phyloP scores from a whole-genome alignment of 2,329 filamentous ascomycete species.

The Aspergillus piperis region DNA sequence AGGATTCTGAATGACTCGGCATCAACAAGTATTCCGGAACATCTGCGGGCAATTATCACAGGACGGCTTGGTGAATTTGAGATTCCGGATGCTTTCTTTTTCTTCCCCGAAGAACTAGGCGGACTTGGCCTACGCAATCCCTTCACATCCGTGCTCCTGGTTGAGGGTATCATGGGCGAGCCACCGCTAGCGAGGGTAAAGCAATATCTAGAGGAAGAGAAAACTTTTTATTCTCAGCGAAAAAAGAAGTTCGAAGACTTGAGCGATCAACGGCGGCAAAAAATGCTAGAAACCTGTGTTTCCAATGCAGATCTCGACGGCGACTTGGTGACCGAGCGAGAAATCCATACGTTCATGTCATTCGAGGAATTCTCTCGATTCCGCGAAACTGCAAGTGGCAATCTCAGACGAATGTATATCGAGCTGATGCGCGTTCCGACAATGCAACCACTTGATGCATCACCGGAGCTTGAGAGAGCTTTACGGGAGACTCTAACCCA shows the following conservation, averaged over 20 bases:
- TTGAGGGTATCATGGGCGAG: conserved; percentile 32
- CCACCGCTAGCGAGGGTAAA: conserved; percentile 28
- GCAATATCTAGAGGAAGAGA: conserved; percentile 28
- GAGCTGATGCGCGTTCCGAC: conserved; percentile 28
- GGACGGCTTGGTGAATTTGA: conserved; percentile 50
- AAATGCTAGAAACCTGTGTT: neutral
- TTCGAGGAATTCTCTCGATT: conserved; percentile 40
- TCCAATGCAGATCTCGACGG: neutral
- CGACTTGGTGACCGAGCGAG: conserved; percentile 13
- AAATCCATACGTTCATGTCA: conserved; percentile 33
- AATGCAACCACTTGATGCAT: conserved; percentile 16
- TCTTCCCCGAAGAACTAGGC: conserved; percentile 49
- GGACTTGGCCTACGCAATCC: conserved; percentile 52
- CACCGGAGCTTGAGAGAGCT: conserved; percentile 26
- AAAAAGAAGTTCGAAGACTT: conserved; percentile 29
- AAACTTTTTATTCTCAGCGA: conserved; percentile 19
- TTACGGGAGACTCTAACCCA: conserved; percentile 15
- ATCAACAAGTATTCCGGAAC: conserved; percentile 47
- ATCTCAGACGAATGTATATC: conserved; percentile 25
- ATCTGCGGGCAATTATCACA: conserved; percentile 53
- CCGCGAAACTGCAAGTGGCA: conserved; percentile 28
- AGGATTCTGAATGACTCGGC: conserved; percentile 40
- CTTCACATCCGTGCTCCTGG: conserved; percentile 45
- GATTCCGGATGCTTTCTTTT: conserved; percentile 51
- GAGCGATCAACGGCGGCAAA: conserved; percentile 9